Evolutionary conservation across 2,329 filamentous ascomycete genomes (phyloP).

Genomic region (Diaporthe ampelina): DNA sequence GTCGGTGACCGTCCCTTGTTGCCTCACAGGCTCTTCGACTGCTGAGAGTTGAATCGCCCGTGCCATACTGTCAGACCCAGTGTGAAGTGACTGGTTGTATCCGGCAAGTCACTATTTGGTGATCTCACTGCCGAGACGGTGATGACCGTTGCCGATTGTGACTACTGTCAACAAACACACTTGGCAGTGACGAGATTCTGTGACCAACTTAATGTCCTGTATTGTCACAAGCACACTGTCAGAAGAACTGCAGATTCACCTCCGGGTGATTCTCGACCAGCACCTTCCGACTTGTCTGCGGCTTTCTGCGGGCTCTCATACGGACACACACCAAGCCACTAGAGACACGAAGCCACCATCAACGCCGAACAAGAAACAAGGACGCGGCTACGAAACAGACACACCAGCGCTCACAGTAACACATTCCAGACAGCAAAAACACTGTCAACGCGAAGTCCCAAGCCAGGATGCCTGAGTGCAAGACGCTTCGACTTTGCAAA

Average conservation of each 20-base stretch:
- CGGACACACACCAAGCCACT: no score
- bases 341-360: not conserved
- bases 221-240: not conserved
- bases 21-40: not conserved
- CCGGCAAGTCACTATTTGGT: not conserved
- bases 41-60: not conserved
- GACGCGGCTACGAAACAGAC: not conserved
- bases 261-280: not conserved
- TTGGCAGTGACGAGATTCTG: not conserved
- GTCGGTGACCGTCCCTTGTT: not conserved
- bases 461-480: not conserved
- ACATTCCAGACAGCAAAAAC: not conserved
- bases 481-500: not conserved
- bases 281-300: not conserved
- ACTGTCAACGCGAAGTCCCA: not conserved
- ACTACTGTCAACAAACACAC: not conserved
- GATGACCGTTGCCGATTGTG: not conserved
- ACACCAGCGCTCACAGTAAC: not conserved
- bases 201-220: not conserved
- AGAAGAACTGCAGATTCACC: not conserved
- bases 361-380: not conserved
- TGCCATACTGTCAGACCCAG: not conserved
- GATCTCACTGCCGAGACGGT: no score
- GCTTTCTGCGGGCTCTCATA: no score
- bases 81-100: not conserved